These are phyloP conservation scores for Colletotrichum sp. DNA, from an alignment of 2,329 filamentous ascomycete genomes.

Conservation along the genomic window DNA sequence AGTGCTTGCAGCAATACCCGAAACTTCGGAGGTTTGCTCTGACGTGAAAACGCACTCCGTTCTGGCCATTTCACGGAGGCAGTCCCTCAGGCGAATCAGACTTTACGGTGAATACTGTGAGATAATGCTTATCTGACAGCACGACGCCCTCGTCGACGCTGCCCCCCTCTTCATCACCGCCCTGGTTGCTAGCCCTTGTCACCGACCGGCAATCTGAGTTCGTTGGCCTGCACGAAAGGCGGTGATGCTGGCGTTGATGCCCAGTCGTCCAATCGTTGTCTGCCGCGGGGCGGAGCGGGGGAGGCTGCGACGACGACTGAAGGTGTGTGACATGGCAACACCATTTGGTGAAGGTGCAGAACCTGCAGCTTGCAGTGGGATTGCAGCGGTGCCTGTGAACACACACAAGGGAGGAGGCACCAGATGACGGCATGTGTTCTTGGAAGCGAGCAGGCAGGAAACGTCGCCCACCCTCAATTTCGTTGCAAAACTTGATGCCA, in stretches of 20 bases:
- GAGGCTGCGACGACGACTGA: conserved; percentile 3
- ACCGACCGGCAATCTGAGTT: background rate
- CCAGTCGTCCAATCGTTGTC: background rate
- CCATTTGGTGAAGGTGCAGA: background rate
- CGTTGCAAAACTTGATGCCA: conserved; percentile 5
- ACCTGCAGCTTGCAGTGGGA: conserved; percentile 13
- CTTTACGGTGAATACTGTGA: background rate
- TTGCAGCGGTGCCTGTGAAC: conserved; percentile 11
- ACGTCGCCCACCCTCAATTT: background rate
- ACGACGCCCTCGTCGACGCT: background rate
- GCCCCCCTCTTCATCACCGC: background rate
- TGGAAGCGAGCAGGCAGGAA: background rate
- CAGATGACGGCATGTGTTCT: conserved; percentile 14
- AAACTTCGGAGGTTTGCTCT: background rate
- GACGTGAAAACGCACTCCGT: background rate
- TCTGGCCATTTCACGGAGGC: background rate
- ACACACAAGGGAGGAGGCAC: background rate
- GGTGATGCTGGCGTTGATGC: background rate
- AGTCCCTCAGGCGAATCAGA: background rate
- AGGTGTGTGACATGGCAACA: conserved; percentile 18
- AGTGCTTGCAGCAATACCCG: background rate
- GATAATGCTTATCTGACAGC: background rate
- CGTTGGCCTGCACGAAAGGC: conserved; percentile 1
- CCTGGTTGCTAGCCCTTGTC: background rate
- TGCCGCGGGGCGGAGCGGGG: conserved; percentile 20